Conservation (phyloP, 805 yeast genomes). For the Teunomyces pallodes region DNA sequence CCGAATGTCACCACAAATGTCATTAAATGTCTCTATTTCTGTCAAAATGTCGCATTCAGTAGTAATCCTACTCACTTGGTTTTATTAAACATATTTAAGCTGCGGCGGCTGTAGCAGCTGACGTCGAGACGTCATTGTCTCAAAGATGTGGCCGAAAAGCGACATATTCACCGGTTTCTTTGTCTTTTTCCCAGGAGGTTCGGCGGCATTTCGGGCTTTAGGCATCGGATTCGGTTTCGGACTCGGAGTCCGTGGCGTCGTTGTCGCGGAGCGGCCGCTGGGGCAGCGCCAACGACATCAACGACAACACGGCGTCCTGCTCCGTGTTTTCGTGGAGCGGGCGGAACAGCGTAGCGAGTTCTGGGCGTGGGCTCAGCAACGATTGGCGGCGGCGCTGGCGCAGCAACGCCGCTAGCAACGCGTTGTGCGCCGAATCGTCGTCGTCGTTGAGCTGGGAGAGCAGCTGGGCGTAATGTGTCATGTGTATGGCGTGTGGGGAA, state of each 20-base stretch:
- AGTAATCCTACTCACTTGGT: no score
- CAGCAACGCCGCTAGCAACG: constrained; percentile 41
- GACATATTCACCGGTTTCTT: background rate
- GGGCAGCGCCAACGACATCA: constrained; percentile 57
- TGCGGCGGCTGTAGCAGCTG: no score
- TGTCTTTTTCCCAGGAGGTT: background rate
- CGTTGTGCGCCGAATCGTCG: constrained; percentile 44
- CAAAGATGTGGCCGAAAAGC: no score
- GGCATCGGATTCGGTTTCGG: constrained; percentile 7
- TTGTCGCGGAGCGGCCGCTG: constrained; percentile 13
- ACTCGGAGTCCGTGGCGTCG: constrained; percentile 14
- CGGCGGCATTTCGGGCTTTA: background rate
- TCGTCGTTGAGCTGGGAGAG: constrained; percentile 16
- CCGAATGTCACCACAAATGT: no score
- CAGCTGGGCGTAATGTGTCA: constrained; percentile 1
- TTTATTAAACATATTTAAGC: no score
- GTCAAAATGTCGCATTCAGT: no score
- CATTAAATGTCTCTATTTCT: no score
- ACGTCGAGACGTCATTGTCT: no score
- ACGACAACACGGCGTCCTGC: constrained; percentile 54
- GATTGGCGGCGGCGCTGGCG: constrained; percentile 26
- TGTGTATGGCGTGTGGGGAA: background rate
- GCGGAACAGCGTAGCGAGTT: background rate
- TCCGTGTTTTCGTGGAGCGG: constrained; percentile 13
- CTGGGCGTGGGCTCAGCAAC: constrained; percentile 10